Evolutionary conservation across 768 basidiomycete genomes (phyloP), one percentile per base, ranked within the genome.

Genomic region (Auricularia sp.): DNA sequence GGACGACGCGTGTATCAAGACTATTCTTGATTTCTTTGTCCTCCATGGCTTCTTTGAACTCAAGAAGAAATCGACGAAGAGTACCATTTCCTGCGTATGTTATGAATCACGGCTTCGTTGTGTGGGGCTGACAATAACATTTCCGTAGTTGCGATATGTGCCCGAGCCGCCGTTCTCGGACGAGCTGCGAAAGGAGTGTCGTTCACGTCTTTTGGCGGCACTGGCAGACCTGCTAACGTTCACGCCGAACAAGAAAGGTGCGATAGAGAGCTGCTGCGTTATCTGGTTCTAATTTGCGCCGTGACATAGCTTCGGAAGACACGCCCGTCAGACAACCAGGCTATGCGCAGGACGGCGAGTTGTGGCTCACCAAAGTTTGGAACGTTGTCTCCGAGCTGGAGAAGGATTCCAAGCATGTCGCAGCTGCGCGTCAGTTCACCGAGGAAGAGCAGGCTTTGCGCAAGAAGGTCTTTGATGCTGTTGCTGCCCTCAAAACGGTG

Each of bases 31-130:
- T 66, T 97, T 93, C 83, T 78, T 97, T 54, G 75, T 83, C 66
- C 82, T 93, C 6, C 81, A 97, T 66, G 94, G 93, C 0, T 81
- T 96, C 56, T 97, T 93, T 72, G 73, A 82, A 21, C 75, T 93
- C 67, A 82, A 82, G 69, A 94, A 91, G 47, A 85, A 84, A 71
- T 84, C 85, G 29, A 82, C 83, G 65, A 90, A 89, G 73, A 88
- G 82, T 66, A 67, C 77, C 63, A 51, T 64, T 39, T 58, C 61
- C 37, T 33, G 62, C 35, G 44, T 59, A 44, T 54, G 39, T 62
- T 33, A 24, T 24, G 24, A 44, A 35, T 36, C 2, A 24, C 16
- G 29, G 14, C 44, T 37, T 56, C 67, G 16, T 36, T 54, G 63
- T 24, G 68, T 47, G 66, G 37, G 64, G 64, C 62, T 66, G 18